A percentile compares a stretch with the other conserved stretches of the same genome.
These are phyloP conservation scores for Wickerhamiella azyma DNA, from an alignment of 805 yeast genomes.

Conservation along the genomic window DNA sequence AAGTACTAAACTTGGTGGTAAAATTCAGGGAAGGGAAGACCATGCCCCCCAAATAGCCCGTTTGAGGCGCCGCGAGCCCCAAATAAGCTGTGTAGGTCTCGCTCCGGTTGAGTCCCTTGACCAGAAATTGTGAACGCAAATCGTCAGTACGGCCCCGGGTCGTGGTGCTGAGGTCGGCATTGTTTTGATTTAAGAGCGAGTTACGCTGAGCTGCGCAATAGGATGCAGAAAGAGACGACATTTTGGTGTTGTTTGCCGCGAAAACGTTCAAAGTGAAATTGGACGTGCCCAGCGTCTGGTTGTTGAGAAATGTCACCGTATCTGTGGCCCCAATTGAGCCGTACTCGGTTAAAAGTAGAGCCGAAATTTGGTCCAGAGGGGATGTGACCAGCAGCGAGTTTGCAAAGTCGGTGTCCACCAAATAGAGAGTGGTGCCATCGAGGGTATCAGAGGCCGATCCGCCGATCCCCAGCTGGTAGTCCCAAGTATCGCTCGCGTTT, in stretches of 20 bases:
- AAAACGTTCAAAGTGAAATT: conserved; percentile 5
- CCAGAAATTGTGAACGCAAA: conserved; percentile 44
- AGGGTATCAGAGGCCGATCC: conserved; percentile 24
- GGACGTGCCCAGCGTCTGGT: conserved; percentile 20
- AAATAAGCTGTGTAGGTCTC: conserved; percentile 54
- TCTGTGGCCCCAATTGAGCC: neutral
- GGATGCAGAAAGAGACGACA: conserved; percentile 34
- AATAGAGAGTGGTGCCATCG: conserved; percentile 19
- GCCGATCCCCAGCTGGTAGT: conserved; percentile 47
- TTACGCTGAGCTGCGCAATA: conserved; percentile 61
- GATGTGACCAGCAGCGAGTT: conserved; percentile 50
- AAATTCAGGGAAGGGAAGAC: conserved; percentile 45
- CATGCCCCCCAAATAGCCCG: conserved; percentile 40
- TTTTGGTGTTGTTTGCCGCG: neutral
- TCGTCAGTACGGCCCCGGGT: conserved; percentile 32
- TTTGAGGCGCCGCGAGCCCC: conserved; percentile 21
- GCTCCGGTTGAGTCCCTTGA: conserved; percentile 46
- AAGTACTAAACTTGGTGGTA: conserved; percentile 34
- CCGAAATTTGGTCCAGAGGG: conserved; percentile 12
- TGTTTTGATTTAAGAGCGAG: conserved; percentile 26
- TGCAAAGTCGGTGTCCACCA: conserved; percentile 58
- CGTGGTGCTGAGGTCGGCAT: conserved; percentile 26
- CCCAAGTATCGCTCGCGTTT: conserved; percentile 31
- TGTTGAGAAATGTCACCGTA: neutral
- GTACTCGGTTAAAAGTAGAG: conserved; percentile 2